Conservation (phyloP, 2,329 filamentous ascomycete species). For the Claviceps humidiphila region DNA sequence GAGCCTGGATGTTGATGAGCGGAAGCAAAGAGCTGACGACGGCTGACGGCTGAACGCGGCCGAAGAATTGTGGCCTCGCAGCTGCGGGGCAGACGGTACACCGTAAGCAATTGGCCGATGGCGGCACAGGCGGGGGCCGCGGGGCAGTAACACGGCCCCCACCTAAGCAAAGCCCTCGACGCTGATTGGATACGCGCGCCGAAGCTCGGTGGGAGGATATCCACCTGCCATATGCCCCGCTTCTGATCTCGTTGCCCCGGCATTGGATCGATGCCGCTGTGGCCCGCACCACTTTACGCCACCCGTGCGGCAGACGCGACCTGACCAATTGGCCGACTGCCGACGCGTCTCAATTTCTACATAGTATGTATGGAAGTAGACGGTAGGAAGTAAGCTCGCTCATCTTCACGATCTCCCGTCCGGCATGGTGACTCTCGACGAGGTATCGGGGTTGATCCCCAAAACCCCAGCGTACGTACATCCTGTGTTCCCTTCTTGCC, state of each 20-base stretch:
- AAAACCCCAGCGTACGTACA: constrained; percentile 19
- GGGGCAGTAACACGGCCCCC: neutral
- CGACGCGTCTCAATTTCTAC: neutral
- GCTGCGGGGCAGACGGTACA: constrained; percentile 2
- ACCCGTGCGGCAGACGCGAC: neutral
- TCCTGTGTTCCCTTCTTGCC: neutral
- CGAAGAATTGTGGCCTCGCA: constrained; percentile 3
- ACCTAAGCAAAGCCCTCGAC: too few relatives aligned
- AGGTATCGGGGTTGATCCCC: constrained; percentile 20
- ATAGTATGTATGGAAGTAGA: too few relatives aligned
- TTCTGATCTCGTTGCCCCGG: too few relatives aligned
- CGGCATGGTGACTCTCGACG: constrained; percentile 22
- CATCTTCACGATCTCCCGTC: neutral
- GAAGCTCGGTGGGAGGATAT: too few relatives aligned
- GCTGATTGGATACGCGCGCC: too few relatives aligned
- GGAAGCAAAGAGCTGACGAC: neutral
- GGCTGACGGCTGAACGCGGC: neutral
- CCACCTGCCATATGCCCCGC: too few relatives aligned
- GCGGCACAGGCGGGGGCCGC: neutral
- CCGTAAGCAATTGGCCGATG: neutral
- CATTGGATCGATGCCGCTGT: too few relatives aligned
- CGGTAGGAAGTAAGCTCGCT: neutral
- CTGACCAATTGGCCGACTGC: neutral
- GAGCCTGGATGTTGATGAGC: neutral
- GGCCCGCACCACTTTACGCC: neutral